phyloP scores from a whole-genome alignment of 768 basidiomycete genomes.

The Podaxis carcinomalis region DNA sequence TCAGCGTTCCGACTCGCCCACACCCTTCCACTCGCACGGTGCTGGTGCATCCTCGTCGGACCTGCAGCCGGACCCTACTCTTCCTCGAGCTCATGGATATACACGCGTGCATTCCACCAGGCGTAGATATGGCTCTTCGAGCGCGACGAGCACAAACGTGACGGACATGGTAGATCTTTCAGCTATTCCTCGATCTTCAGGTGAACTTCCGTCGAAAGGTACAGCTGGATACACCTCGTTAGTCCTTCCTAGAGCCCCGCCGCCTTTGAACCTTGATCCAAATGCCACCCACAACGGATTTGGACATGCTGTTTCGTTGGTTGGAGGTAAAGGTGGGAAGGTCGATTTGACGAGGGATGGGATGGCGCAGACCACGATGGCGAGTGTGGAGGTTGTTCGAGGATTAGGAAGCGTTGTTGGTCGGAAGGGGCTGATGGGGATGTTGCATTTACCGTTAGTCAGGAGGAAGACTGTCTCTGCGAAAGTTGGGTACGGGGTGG shows the following conservation, averaged over 20 bases:
- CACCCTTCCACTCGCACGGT: neutral
- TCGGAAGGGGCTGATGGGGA: constrained; percentile 14
- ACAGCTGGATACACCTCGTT: constrained; percentile 12
- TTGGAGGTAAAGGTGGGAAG: constrained; percentile 34
- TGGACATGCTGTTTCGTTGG: constrained; percentile 14
- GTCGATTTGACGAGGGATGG: constrained; percentile 75
- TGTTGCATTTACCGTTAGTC: constrained; percentile 12
- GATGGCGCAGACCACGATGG: constrained; percentile 85
- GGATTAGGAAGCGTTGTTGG: constrained; percentile 35
- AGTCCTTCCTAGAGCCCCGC: constrained; percentile 14
- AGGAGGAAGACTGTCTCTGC: constrained; percentile 15
- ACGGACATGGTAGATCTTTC: constrained; percentile 1
- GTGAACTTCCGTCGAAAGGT: constrained; percentile 16
- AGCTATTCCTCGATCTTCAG: constrained; percentile 11
- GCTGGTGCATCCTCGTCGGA: neutral
- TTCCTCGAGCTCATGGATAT: neutral
- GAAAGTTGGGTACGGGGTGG: neutral
- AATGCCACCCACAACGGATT: neutral
- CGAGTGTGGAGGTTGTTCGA: constrained; percentile 73
- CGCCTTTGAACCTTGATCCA: constrained; percentile 1
- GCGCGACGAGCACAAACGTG: neutral
- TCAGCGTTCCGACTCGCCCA: constrained; percentile 3
- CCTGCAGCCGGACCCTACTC: neutral
- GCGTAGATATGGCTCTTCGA: neutral
- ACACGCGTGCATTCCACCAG: neutral